Base-by-base conservation (phyloP, 352 stramenopile genomes). In the Pythium periplocum region DNA sequence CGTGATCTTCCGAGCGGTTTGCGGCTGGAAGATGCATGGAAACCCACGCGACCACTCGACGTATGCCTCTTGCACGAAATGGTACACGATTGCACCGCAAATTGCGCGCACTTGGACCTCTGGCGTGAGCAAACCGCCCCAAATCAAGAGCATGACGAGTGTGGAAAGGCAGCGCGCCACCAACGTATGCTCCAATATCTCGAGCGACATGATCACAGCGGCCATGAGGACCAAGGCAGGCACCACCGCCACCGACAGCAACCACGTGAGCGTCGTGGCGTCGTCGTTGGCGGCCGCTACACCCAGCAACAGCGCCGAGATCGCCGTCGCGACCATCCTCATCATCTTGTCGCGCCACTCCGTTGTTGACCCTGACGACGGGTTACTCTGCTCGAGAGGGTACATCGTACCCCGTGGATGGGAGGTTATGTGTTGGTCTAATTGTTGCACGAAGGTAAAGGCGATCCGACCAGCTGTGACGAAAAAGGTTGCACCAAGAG, bases 181-280 rank as follows among this genome's bases (percentile, higher is more conserved):
- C 40, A 81, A 53, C 46, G 79, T 62, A 0, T 54, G 66, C 37
- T 73, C 74, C 48, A 86, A 66, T 55, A 89, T 81, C 68, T 89
- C 78, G 31, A 89, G 75, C 51, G 75, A 82, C 31, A 87, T 58
- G 31, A 85, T 62, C 34, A 56, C 30, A 38, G 75, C 56, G 39
- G 59, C 57, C 30, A 78, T 55, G 59, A 89, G 46, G 53, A 87
- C 67, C 42, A 89, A 70, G 53, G 36, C 60, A 4, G 78, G 67
- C 36, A 83, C 52, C 48, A 73, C 35, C 44, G 71, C 42, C 6
- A 34, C n/a, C 6, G 50, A 3, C 3, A 47, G 6, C 9, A 6
- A 10, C 32, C 32, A 43, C 47, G 34, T 26, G 4, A 30, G 35
- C 4, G 48, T 54, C 35, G 31, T 12, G 38, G 12, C 12, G 38